Conservation (phyloP, 1,139 yeast species). For the Taphrina sp. region DNA sequence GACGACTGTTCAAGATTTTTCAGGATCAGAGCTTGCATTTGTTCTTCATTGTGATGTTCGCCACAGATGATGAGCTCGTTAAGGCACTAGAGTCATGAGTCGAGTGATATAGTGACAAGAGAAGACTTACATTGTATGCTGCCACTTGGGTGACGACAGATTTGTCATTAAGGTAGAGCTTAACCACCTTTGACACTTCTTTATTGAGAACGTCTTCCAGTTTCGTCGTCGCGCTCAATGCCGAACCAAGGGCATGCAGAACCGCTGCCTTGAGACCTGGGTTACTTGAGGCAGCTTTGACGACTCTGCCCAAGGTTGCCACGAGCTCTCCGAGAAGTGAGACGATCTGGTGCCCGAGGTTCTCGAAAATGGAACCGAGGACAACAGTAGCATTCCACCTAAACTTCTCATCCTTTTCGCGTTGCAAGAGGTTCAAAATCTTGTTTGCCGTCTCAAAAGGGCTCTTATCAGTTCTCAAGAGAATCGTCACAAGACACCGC, state of each 20-base stretch:
- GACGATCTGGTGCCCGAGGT: constrained; percentile 39
- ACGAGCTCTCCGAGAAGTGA: constrained; percentile 38
- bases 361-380: constrained; percentile 35
- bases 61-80: constrained; percentile 17
- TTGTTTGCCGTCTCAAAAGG: constrained; percentile 43
- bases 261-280: constrained; percentile 42
- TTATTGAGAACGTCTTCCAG: constrained; percentile 44
- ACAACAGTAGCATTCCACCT: constrained; percentile 9
- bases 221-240: constrained; percentile 41
- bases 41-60: not conserved
- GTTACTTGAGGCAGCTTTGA: constrained; percentile 34
- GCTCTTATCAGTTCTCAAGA: constrained; percentile 38
- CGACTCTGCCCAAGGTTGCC: constrained; percentile 13
- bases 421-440: constrained; percentile 39
- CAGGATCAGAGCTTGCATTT: constrained; percentile 6
- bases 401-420: constrained; percentile 42
- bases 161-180: constrained; percentile 41
- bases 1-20: constrained; percentile 9
- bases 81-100: constrained; percentile 6
- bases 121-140: constrained; percentile 40
- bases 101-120: not conserved
- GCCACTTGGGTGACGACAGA: constrained; percentile 43
- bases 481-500: constrained; percentile 36
- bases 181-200: constrained; percentile 44
- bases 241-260: constrained; percentile 39